These are phyloP conservation scores for Tricholoma sp. DNA, from an alignment of 768 basidiomycete genomes.

Conservation along the genomic window DNA sequence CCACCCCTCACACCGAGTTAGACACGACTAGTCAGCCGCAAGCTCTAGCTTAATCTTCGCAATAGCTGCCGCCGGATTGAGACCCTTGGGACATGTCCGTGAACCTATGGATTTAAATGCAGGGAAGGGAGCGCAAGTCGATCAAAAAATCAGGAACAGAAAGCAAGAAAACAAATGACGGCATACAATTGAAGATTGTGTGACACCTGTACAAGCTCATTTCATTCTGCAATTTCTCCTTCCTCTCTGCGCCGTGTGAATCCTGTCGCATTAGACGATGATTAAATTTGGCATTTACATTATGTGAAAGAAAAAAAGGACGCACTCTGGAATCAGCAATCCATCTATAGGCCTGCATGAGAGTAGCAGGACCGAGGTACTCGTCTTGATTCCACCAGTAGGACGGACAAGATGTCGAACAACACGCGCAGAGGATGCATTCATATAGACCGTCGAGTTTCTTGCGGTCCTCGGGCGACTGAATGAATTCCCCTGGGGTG, in stretches of 20 bases:
- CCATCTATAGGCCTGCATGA: constrained; percentile 98
- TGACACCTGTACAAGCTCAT: constrained; percentile 97
- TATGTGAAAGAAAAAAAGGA: constrained; percentile 7
- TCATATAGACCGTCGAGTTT: constrained; percentile 98
- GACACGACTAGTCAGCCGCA: constrained; percentile 52
- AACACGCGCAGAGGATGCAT: constrained; percentile 95
- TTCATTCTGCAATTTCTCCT: constrained; percentile 92
- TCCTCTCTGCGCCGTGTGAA: constrained; percentile 68
- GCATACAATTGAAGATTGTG: constrained; percentile 93
- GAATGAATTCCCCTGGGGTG: constrained; percentile 67
- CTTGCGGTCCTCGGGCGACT: constrained; percentile 86
- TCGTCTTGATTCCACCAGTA: constrained; percentile 99
- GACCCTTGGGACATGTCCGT: constrained; percentile 95
- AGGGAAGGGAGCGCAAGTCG: background rate
- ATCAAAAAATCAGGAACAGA: background rate
- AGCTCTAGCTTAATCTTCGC: constrained; percentile 92
- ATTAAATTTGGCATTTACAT: background rate
- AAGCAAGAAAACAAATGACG: constrained; percentile 1
- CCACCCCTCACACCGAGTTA: background rate
- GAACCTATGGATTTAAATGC: constrained; percentile 44
- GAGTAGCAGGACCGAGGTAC: constrained; percentile 93
- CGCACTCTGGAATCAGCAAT: constrained; percentile 92
- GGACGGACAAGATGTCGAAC: constrained; percentile 94
- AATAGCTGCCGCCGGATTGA: constrained; percentile 90
- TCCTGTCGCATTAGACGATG: constrained; percentile 44